Base-by-base conservation (phyloP, 768 basidiomycete genomes). In the Kwoniella heveanensis region DNA sequence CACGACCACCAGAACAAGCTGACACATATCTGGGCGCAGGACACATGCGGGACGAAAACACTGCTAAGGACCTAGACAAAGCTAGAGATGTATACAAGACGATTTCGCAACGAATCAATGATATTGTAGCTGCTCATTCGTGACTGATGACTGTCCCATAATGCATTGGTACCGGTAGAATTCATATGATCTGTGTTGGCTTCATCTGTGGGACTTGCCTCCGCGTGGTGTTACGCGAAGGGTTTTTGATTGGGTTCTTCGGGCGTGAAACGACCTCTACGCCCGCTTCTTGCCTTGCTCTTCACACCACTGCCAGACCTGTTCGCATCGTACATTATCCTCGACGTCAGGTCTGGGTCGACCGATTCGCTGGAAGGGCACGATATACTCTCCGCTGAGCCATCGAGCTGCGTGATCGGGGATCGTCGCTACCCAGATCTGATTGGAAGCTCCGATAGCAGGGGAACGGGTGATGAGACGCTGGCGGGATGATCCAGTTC, bases 41-140 rank as follows among this genome's bases (percentile, higher is more conserved):
- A 4, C 88, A 86, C 63, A 88, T 88, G 84, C 84, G 82, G 60
- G 91, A 94, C 65, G 83, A 85, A 50, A 94, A 94, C 72, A 83
- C 84, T 0, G 81, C 84, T 0, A 85, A 84, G 17, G 86, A 89
- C 39, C 57, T 81, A 19, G 50, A 49, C 15, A 44, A 69, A 29
- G 67, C 68, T 15, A 52, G 55, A 22, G 60, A 70, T 17, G 52
- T 51, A 24, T 72, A 61, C 51, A 46, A 37, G 4, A 32, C 52
- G 22, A 65, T 74, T 8, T 53, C 70, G 25, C 48, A 57, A 17
- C 57, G 73, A 9, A 71, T 74, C 32, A 26, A 39, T 24, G 54
- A 56, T 17, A 65, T 71, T 30, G 60, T 73, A 36, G 32, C 36
- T 15, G 61, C 60, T 12, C 48, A 49, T 49, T 49, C 48, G 25